These are phyloP conservation scores for Gynostemma pentaphyllum DNA, from an alignment of 306 rosid genomes.

Conservation along the genomic window DNA sequence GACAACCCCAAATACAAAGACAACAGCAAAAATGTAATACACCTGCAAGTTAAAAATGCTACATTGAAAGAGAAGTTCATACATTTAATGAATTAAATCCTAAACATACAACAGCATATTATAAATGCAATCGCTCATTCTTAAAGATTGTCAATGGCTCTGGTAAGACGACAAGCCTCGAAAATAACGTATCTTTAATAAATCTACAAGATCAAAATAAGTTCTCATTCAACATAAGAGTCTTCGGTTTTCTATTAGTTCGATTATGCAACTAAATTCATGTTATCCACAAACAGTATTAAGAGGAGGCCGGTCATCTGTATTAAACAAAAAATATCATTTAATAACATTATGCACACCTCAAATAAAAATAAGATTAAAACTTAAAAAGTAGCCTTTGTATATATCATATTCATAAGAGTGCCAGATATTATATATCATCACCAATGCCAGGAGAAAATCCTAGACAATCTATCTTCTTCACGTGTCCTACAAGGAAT, in stretches of 20 bases:
- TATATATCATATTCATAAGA: not conserved
- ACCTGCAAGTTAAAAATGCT: conserved; percentile 32
- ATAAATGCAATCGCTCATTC: not conserved
- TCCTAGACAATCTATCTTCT: conserved; percentile 32
- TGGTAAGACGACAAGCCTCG: not conserved
- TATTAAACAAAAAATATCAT: not conserved
- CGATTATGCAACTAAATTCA: not conserved
- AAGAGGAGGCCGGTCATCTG: not conserved
- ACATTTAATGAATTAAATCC: not conserved
- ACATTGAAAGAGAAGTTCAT: not conserved
- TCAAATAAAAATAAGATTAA: not conserved
- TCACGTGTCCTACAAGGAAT: conserved; percentile 31
- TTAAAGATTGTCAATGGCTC: not conserved
- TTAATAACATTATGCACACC: not conserved
- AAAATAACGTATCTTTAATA: not conserved
- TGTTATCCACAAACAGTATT: not conserved
- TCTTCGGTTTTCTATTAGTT: not conserved
- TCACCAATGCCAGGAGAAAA: conserved; percentile 57
- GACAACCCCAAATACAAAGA: conserved; percentile 49
- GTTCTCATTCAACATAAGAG: not conserved
- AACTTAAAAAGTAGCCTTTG: not conserved
- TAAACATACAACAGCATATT: not conserved
- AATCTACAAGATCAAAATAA: not conserved
- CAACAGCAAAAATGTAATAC: conserved; percentile 34
- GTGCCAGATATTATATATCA: conserved; percentile 8